These are phyloP conservation scores for Aspergillus unguis DNA, from an alignment of 2,329 filamentous ascomycete genomes.

Conservation along the genomic window DNA sequence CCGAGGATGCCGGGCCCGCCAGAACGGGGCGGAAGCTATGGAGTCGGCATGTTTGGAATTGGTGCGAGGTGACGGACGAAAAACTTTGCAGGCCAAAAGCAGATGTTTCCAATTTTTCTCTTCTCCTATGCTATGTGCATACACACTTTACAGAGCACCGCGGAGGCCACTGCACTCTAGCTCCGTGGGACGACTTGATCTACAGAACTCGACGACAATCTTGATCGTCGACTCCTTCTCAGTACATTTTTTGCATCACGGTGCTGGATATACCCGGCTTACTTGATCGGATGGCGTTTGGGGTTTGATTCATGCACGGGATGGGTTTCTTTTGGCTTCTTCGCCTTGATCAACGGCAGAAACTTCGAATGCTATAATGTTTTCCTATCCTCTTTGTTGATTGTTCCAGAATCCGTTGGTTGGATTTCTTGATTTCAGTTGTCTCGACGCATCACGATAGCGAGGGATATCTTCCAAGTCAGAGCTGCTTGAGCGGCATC, in stretches of 20 bases:
- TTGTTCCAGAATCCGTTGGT: conserved; percentile 1
- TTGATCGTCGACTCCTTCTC: conserved; percentile 25
- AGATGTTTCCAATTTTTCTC: conserved; percentile 16
- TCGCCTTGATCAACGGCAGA: conserved; percentile 3
- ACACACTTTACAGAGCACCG: conserved; percentile 19
- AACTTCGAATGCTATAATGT: conserved; percentile 7
- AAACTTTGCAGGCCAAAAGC: conserved; percentile 22
- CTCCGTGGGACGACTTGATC: conserved; percentile 9
- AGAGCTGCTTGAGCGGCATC: conserved; percentile 2
- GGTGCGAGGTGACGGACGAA: conserved; percentile 37
- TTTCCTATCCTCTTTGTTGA: conserved; percentile 7
- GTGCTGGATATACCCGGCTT: conserved; percentile 51
- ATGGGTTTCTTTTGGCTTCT: conserved; percentile 11
- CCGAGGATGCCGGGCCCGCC: conserved; percentile 39
- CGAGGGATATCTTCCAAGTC: not conserved
- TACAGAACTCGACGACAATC: conserved; percentile 14
- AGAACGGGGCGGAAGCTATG: conserved; percentile 42
- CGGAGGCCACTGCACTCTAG: conserved; percentile 10
- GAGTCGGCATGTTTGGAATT: conserved; percentile 46
- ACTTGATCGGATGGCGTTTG: conserved; percentile 40
- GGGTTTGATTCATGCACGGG: conserved; percentile 23
- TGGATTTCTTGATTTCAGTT: conserved; percentile 6
- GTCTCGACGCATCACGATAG: conserved; percentile 8
- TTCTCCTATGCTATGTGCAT: conserved; percentile 20
- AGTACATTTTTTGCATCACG: conserved; percentile 45